Evolutionary conservation across 2,329 filamentous ascomycete species (phyloP).

Genomic region (Herpotrichia juniperi): DNA sequence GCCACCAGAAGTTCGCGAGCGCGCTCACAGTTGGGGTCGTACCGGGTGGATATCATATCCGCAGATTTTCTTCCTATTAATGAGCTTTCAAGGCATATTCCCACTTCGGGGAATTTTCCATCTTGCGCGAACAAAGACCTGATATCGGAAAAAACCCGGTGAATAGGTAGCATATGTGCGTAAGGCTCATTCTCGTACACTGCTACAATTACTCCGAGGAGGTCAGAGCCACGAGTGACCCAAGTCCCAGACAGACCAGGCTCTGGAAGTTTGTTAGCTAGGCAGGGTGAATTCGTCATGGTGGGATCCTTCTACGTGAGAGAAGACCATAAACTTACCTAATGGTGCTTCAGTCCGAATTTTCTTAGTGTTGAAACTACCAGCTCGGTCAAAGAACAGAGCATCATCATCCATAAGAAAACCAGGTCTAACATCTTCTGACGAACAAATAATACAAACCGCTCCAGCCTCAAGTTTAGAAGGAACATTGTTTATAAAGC

Average conservation of each 20-base stretch:
- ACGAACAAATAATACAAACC: constrained; percentile 9
- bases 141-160: constrained; percentile 8
- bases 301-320: background rate
- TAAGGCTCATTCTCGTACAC: constrained; percentile 14
- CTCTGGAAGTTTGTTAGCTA: constrained; percentile 3
- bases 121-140: background rate
- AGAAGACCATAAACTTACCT: constrained; percentile 1
- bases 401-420: constrained; percentile 6
- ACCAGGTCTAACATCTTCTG: constrained; percentile 1
- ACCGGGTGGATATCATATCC: too few species aligned
- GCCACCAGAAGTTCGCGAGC: too few species aligned
- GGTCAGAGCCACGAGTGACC: constrained; percentile 8
- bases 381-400: constrained; percentile 5
- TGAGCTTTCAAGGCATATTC: too few species aligned
- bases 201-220: constrained; percentile 13
- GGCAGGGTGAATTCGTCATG: background rate
- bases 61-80: too few species aligned
- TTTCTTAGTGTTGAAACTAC: constrained; percentile 13
- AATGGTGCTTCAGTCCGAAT: constrained; percentile 9
- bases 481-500: background rate
- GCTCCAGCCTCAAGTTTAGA: background rate
- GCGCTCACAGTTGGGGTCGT: too few species aligned
- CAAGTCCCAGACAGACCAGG: constrained; percentile 13
- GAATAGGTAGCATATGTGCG: constrained; percentile 15
- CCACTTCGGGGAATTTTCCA: background rate